A percentile compares a stretch with the other conserved stretches of the same genome.
phyloP scores from a whole-genome alignment of 1,284 basidiomycete genomes.

The Leccinum olivaceoglutinosum region DNA sequence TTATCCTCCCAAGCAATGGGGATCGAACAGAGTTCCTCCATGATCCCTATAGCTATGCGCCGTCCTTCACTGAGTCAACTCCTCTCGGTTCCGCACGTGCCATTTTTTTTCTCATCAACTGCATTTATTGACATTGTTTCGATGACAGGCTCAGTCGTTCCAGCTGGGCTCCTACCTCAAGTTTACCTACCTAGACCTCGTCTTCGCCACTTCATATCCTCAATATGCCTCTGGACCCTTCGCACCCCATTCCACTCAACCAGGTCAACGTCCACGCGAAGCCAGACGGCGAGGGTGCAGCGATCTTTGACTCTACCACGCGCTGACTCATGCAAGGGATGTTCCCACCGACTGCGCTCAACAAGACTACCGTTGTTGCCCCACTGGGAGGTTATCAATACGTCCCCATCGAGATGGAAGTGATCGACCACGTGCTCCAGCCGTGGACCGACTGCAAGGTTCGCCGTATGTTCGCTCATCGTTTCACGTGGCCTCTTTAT shows the following conservation, averaged over 20 bases:
- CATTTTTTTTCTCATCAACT: not conserved
- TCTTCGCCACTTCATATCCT: slow-evolving; percentile 62
- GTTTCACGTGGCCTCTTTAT: slow-evolving; percentile 14
- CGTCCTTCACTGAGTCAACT: slow-evolving; percentile 71
- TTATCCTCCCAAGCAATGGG: slow-evolving; percentile 79
- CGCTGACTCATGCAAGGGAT: slow-evolving; percentile 63
- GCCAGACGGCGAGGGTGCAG: slow-evolving; percentile 74
- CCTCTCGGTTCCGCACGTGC: slow-evolving; percentile 71
- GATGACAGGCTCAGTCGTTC: slow-evolving; percentile 59
- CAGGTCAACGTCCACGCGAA: slow-evolving; percentile 75
- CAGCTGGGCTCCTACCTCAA: slow-evolving; percentile 66
- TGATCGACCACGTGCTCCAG: slow-evolving; percentile 76
- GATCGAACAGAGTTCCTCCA: slow-evolving; percentile 71
- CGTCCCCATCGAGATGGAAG: slow-evolving; percentile 74
- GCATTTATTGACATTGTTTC: slow-evolving; percentile 5
- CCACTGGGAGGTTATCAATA: slow-evolving; percentile 84
- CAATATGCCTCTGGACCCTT: slow-evolving; percentile 43
- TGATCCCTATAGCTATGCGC: slow-evolving; percentile 64
- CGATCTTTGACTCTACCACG: slow-evolving; percentile 80
- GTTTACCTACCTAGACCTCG: slow-evolving; percentile 60
- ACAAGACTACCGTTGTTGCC: slow-evolving; percentile 63
- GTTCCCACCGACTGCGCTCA: slow-evolving; percentile 66
- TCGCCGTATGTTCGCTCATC: slow-evolving; percentile 18
- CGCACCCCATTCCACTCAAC: slow-evolving; percentile 41
- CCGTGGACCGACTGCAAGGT: slow-evolving; percentile 83